Base-by-base conservation (phyloP, 805 yeast species). In the Myxozyma mucilagina region DNA sequence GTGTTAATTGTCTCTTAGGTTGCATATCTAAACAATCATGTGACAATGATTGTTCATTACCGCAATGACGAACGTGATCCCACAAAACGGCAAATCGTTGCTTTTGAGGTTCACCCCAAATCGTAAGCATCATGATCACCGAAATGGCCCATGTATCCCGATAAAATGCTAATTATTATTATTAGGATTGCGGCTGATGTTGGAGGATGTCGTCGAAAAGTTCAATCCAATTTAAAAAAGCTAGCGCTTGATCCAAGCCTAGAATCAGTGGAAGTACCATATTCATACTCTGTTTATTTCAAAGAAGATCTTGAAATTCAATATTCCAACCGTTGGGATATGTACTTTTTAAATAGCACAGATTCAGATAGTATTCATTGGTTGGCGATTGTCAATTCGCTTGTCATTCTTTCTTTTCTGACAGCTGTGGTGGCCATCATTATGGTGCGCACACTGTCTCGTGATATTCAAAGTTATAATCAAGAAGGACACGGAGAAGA, bases 241-340 rank as follows among this genome's bases (percentile, higher is more conserved):
- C 84, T 80, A 66, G 83, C 84, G 43, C 70, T 90, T 7, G 74
- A 80, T 20, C 74, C 80, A 4, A 74, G 77, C 31, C 70, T 76
- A 9, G 75, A 75, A 8, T 67, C 61, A 16, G 39, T 55, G 56
- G 70, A 78, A 41, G 81, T 90, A 38, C 92, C 93, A 3, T 90
- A 84, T 74, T 87, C 97, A 0, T 91, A 90, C 68, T 84, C 96
- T 0, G 90, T 91, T 2, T 87, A 87, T 70, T 90, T 96, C 96
- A 79, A 94, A 71, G 96, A 90, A 71, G 96, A 90, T 61, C 75
- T 76, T 47, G 80, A 83, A 1, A 77, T 88, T 29, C 80, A 81
- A 31, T 87, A 90, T 81, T 79, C 80, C 53, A 78, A 84, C 60
- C 78, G 97, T 67, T 89, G 96, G 94, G 84, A 83, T 48, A 74